Percentiles rank a stretch among this genome's conserved stretches.
Evolutionary conservation across 345 rosid genomes (phyloP).

Genomic region (Ceriops decandra): DNA sequence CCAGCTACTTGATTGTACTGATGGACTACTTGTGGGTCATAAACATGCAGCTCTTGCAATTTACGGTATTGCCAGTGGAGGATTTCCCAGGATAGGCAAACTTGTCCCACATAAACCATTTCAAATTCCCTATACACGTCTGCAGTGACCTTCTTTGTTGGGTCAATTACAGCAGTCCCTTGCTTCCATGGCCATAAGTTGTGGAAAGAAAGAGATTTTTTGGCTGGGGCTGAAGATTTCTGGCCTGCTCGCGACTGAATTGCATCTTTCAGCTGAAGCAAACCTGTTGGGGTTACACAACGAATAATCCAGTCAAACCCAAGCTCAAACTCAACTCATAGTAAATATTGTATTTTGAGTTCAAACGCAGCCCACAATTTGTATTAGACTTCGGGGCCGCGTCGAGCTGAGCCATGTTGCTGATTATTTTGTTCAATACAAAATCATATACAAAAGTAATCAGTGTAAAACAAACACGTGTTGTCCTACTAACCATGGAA

Average conservation of each 20-base stretch:
- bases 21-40: slow-evolving; percentile 5
- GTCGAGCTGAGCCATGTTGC: no score
- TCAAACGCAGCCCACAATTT: no score
- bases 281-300: slow-evolving; percentile 33
- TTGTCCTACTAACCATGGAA: no score
- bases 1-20: slow-evolving; percentile 21
- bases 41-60: slow-evolving; percentile 10
- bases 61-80: slow-evolving; percentile 27
- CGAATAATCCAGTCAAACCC: background rate
- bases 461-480: no score
- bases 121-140: slow-evolving; percentile 35
- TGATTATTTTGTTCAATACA: no score
- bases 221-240: slow-evolving; percentile 16
- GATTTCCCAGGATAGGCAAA: slow-evolving; percentile 28
- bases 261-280: slow-evolving; percentile 50
- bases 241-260: slow-evolving; percentile 15
- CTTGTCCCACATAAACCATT: slow-evolving; percentile 16
- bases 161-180: slow-evolving; percentile 32
- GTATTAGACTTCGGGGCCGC: no score
- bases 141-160: slow-evolving; percentile 34
- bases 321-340: background rate
- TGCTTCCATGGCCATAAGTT: slow-evolving; percentile 43
- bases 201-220: slow-evolving; percentile 32
- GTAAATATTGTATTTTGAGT: background rate
- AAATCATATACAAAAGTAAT: no score